Percentiles rank a stretch among this genome's conserved stretches.
These are phyloP conservation scores for Darksidea phi DNA, from an alignment of 495 filamentous ascomycete species.

Conservation along the genomic window DNA sequence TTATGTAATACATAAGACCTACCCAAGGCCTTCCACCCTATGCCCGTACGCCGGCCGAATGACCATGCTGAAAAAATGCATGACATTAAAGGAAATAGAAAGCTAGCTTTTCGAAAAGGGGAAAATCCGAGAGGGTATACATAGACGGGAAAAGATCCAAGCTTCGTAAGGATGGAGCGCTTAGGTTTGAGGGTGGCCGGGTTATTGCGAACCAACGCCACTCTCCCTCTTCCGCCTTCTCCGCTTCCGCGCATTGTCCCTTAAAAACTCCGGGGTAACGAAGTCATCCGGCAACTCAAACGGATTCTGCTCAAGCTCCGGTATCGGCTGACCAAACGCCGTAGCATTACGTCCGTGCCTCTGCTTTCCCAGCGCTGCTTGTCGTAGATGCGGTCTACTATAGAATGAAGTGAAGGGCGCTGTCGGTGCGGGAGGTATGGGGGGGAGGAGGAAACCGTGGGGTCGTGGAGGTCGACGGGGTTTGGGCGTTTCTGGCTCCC, in stretches of 20 bases:
- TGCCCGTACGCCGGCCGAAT: too few relatives aligned
- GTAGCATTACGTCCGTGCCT: constrained; percentile 54
- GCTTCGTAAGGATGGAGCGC: too few relatives aligned
- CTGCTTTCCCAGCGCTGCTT: constrained; percentile 64
- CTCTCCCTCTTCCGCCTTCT: constrained; percentile 41
- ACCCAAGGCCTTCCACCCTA: too few relatives aligned
- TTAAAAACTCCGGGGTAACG: constrained; percentile 64
- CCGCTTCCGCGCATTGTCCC: constrained; percentile 62
- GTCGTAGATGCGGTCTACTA: constrained; percentile 69
- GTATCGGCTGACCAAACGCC: constrained; percentile 81
- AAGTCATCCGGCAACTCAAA: constrained; percentile 74
- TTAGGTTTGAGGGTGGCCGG: not conserved
- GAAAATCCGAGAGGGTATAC: too few relatives aligned
- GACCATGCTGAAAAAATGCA: too few relatives aligned
- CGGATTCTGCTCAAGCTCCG: constrained; percentile 64
- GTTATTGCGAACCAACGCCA: too few relatives aligned
- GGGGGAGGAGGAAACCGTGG: constrained; percentile 26
- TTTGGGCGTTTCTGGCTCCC: constrained; percentile 34
- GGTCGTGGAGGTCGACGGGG: constrained; percentile 32
- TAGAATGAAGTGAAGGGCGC: constrained; percentile 86
- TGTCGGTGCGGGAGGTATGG: constrained; percentile 42
- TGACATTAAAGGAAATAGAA: too few relatives aligned
- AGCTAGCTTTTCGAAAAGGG: too few relatives aligned
- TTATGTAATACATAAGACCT: too few relatives aligned
- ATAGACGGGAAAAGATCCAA: too few relatives aligned